Base-by-base conservation (phyloP, 2,329 filamentous ascomycete genomes). In the Diaporthe destruens region DNA sequence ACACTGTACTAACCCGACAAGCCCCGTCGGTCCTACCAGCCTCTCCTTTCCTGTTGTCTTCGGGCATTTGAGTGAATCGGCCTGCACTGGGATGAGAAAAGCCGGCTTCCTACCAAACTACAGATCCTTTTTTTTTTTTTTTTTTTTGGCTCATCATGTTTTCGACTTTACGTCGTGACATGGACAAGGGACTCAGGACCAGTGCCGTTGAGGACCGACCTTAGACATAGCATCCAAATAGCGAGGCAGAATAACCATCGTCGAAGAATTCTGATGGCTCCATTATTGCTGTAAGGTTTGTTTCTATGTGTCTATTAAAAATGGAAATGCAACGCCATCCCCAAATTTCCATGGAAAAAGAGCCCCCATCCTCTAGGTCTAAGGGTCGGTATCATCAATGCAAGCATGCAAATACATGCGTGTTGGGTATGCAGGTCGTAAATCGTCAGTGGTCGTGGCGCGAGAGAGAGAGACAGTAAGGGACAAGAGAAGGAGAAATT, bases 301-400 rank as follows among this genome's bases (percentile, higher is more conserved):
- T 53, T 53, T 66, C 61, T 66, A 66, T 7, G 20, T 18, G 47
- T 53, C 61, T 66, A 66, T 16, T 14, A 14, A 6, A 29, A 39
- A n/a, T n/a, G 20, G 6, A 53, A 29, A 47, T 49, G 61, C 32
- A 39, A 66, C 34, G 44, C 47, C 61, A 8, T 12, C 32, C 57
- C 57, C 18, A 47, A 20, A 47, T 29, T 42, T 42, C 16, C 39
- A 42, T 6, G 23, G n/a, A n/a, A 20, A 44, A 44, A 16, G 18
- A 23, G n/a, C 1, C 61, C 47, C 47, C 7, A 63, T 51, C 9
- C n/a, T 61, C 55, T 63, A 53, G n/a, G 47, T 71, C 68, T 71
- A 71, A 63, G 59, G 51, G 12, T 47, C 59, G 69, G 57, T 71
- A 56, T 68, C 49, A 68, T 55, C 9, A 56, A 68, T 68, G 65